Percentiles rank a stretch among this genome's conserved stretches.
These are phyloP conservation scores for Tulasnella sp. DNA, from an alignment of 768 basidiomycete genomes.

Conservation along the genomic window DNA sequence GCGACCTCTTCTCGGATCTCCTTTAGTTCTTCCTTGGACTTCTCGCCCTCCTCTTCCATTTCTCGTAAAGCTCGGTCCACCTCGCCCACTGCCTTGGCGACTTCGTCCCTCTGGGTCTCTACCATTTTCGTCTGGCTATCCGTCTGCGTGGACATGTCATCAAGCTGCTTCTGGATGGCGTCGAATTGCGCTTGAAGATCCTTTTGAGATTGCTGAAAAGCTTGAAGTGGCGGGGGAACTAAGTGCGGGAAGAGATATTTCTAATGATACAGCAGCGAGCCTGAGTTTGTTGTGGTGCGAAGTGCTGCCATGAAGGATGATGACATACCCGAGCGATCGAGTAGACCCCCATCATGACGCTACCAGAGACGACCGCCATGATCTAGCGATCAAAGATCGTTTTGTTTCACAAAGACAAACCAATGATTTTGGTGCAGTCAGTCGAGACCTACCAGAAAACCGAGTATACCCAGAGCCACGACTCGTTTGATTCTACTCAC, in stretches of 20 bases:
- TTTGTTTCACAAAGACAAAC: no score
- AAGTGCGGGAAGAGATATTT: constrained; percentile 90
- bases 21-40: constrained; percentile 77
- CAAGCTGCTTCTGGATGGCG: constrained; percentile 67
- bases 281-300: not conserved
- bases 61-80: constrained; percentile 63
- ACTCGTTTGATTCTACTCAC: constrained; percentile 36
- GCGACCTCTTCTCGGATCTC: constrained; percentile 88
- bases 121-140: constrained; percentile 58
- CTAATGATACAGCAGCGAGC: constrained; percentile 30
- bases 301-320: not conserved
- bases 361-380: constrained; percentile 81
- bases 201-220: constrained; percentile 81
- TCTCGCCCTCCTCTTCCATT: constrained; percentile 65
- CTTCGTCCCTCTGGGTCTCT: constrained; percentile 61
- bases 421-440: no score
- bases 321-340: constrained; percentile 60
- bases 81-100: constrained; percentile 59
- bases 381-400: constrained; percentile 59
- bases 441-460: constrained; percentile 13
- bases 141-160: constrained; percentile 71
- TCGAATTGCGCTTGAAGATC: constrained; percentile 83
- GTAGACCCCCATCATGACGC: constrained; percentile 67
- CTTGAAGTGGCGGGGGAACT: constrained; percentile 72
- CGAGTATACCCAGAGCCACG: not conserved